phyloP scores from a whole-genome alignment of 495 filamentous ascomycete species.

The Podospora anserina region DNA sequence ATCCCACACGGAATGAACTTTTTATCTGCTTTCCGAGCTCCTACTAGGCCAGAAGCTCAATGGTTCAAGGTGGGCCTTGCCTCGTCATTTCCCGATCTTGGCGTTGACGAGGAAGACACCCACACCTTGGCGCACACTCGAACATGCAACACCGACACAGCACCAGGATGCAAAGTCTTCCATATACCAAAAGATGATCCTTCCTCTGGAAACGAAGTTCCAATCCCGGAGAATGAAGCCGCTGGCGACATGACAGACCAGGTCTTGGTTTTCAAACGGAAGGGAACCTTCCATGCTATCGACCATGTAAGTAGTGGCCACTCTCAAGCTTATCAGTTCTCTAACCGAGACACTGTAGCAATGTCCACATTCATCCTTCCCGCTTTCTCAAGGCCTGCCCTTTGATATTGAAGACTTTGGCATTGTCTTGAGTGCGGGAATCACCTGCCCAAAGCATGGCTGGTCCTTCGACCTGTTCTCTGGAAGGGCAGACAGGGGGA shows the following conservation, averaged over 20 bases:
- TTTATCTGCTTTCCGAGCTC: conserved; percentile 31
- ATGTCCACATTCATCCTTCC: conserved; percentile 60
- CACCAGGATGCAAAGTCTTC: conserved; percentile 55
- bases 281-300: conserved; percentile 56
- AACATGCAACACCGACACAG: conserved; percentile 28
- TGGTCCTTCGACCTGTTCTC: conserved; percentile 62
- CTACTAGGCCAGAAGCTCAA: conserved; percentile 30
- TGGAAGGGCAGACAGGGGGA: conserved; percentile 53
- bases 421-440: conserved; percentile 45
- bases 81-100: conserved; percentile 52
- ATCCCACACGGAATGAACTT: conserved; percentile 11
- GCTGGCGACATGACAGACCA: conserved; percentile 51
- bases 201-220: conserved; percentile 44
- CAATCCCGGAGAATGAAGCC: conserved; percentile 23
- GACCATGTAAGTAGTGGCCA: conserved; percentile 54
- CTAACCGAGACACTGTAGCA: conserved; percentile 37
- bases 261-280: conserved; percentile 56
- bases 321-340: background rate
- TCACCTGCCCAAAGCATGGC: conserved; percentile 59
- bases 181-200: conserved; percentile 43
- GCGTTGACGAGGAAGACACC: conserved; percentile 32
- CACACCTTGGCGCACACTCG: conserved; percentile 28
- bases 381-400: conserved; percentile 52
- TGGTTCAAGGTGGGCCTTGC: conserved; percentile 49
- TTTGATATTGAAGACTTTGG: conserved; percentile 66